Percentiles rank a stretch among this genome's conserved stretches.
Evolutionary conservation across 169 alveolate genomes (phyloP).

Genomic region (Plasmodium gaboni): DNA sequence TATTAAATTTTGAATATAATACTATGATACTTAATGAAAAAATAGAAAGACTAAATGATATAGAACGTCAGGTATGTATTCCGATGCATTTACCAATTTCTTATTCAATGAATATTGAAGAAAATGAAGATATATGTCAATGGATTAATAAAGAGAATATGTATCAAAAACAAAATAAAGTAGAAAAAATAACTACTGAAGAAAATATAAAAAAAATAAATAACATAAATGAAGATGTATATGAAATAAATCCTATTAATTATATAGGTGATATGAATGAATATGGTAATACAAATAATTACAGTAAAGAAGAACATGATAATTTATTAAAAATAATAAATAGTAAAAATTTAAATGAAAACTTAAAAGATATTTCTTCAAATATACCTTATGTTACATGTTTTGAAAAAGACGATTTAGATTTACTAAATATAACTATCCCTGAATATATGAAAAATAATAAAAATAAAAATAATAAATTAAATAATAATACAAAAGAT

Average conservation of each 20-base stretch:
- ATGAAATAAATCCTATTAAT: neutral
- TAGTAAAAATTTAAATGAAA: constrained; percentile 18
- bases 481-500: constrained; percentile 10
- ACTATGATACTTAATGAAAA: constrained; percentile 54
- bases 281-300: neutral
- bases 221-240: neutral
- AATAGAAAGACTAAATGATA: constrained; percentile 48
- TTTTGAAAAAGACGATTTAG: constrained; percentile 62
- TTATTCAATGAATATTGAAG: constrained; percentile 43
- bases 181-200: too few species aligned
- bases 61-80: constrained; percentile 40
- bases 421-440: constrained; percentile 13
- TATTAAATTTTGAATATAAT: constrained; percentile 27
- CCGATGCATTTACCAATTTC: constrained; percentile 50
- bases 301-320: neutral
- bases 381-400: constrained; percentile 13
- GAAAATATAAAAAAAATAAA: too few species aligned
- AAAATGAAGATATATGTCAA: constrained; percentile 31
- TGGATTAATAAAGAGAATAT: constrained; percentile 39
- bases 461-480: constrained; percentile 18
- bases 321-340: neutral
- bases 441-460: constrained; percentile 50
- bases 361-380: constrained; percentile 36
- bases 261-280: neutral
- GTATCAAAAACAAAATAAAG: constrained; percentile 1